Evolutionary conservation across 2,329 filamentous ascomycete genomes (phyloP), one percentile per base, ranked within the genome.

Genomic region (Colletotrichum lini): DNA sequence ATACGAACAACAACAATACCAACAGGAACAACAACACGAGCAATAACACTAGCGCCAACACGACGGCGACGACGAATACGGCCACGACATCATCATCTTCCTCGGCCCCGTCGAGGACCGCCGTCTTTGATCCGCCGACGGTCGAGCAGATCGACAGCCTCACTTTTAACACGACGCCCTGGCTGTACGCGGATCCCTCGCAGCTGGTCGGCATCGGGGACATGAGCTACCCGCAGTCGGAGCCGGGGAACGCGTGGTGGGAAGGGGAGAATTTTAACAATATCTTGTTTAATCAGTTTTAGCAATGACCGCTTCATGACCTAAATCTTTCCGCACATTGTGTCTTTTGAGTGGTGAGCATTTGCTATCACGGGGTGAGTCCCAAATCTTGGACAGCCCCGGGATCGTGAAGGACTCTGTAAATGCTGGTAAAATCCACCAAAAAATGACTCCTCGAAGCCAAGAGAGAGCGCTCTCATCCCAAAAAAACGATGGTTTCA

Each of bases 101-200:
- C 18, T 26, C 16, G 1, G 42, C 67, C 1, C 38, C 67, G 15
- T 54, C 72, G 10, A 45, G 64, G 47, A 53, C 59, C n/a, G 47
- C 75, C 1, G 74, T 76, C 5, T 76, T 72, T 30, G 79, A 81
- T 13, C 78, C 81, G 44, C 70, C 78, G 0, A 74, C 76, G 2
- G 77, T 77, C 12, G 80, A 81, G 65, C 77, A 79, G 66, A 75
- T 76, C 0, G 82, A 83, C 64, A 81, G 73, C 42, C 73, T 84
- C 23, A 83, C 81, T 0, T 79, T 83, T 60, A 83, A 83, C 58
- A 83, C 81, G 0, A 84, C 82, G 0, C 82, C 82, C 0, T 84
- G 82, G 82, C 75, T 84, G 18, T 84, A 84, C 57, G 82, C 82
- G 1, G 82, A 84, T 65, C 79, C 81, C 0, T 80, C 79, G 12